A percentile compares a stretch with the other conserved stretches of the same genome.
These are phyloP conservation scores for Mollisiaceae sp. DNA, from an alignment of 2,329 filamentous ascomycete species.

Conservation along the genomic window DNA sequence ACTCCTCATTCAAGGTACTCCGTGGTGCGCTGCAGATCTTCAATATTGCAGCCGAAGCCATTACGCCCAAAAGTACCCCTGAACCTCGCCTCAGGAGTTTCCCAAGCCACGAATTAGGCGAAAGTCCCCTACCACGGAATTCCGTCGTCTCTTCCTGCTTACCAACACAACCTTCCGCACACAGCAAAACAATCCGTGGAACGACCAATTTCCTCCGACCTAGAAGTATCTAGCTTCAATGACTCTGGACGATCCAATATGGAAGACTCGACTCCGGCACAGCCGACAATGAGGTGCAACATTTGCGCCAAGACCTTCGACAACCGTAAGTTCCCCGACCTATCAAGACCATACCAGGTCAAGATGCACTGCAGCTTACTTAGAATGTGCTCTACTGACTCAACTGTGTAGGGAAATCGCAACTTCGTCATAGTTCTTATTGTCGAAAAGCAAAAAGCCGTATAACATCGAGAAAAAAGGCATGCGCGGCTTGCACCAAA, in stretches of 20 bases:
- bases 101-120: neutral
- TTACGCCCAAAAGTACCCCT: neutral
- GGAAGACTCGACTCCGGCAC: neutral
- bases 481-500: conserved; percentile 28
- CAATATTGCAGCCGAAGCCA: neutral
- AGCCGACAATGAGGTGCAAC: conserved; percentile 15
- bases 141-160: conserved; percentile 8
- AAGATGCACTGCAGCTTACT: no score
- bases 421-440: conserved; percentile 29
- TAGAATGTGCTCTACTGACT: neutral
- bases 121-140: neutral
- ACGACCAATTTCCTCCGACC: conserved; percentile 3
- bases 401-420: conserved; percentile 22
- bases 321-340: conserved; percentile 22
- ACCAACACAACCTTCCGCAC: neutral
- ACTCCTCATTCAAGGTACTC: neutral
- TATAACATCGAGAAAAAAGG: conserved; percentile 26
- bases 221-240: neutral
- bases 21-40: neutral
- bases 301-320: conserved; percentile 30
- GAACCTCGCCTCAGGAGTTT: neutral
- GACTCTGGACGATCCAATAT: neutral
- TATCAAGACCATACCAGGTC: neutral
- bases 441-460: conserved; percentile 27
- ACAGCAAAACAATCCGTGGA: neutral